Evolutionary conservation across 1,284 basidiomycete species (phyloP).

Genomic region (Rhodotorula sp.): DNA sequence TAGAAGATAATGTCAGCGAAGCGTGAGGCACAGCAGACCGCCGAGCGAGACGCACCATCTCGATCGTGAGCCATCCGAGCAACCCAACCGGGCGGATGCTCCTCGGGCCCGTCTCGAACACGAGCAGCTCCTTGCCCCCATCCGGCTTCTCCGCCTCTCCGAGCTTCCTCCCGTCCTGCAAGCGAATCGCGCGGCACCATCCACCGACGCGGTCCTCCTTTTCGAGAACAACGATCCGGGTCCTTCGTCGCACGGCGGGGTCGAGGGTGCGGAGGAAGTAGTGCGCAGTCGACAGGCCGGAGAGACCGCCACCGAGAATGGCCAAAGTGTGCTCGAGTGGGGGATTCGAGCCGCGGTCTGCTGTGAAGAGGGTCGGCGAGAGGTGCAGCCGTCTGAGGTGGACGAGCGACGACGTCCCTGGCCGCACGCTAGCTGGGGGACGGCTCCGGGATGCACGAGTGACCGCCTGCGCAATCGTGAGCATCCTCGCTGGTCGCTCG

Average conservation of each 20-base stretch:
- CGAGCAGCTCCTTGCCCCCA: conserved; percentile 53
- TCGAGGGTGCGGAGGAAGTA: conserved; percentile 70
- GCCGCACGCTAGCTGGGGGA: too few species aligned
- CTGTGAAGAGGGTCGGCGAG: neutral
- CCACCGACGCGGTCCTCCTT: conserved; percentile 69
- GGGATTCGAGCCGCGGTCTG: too few species aligned
- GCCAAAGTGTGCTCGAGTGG: conserved; percentile 54
- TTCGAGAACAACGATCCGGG: conserved; percentile 69
- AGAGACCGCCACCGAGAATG: conserved; percentile 76
- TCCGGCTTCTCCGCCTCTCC: conserved; percentile 60
- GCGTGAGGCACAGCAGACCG: neutral
- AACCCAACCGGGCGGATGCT: conserved; percentile 74
- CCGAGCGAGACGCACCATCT: conserved; percentile 64
- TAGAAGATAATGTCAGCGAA: neutral
- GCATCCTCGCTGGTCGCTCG: too few species aligned
- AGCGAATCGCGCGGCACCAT: conserved; percentile 70
- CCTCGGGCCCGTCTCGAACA: conserved; percentile 79
- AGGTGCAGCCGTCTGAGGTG: neutral
- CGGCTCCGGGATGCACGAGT: too few species aligned
- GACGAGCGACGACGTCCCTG: neutral
- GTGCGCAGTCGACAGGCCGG: conserved; percentile 77
- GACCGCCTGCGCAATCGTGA: too few species aligned
- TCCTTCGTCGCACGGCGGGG: conserved; percentile 45
- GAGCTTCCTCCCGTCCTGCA: conserved; percentile 56
- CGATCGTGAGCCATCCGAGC: conserved; percentile 58